Evolutionary conservation across 768 basidiomycete species (phyloP), one percentile per base, ranked within the genome.

Genomic region (Hebeloma cylindrosporum): DNA sequence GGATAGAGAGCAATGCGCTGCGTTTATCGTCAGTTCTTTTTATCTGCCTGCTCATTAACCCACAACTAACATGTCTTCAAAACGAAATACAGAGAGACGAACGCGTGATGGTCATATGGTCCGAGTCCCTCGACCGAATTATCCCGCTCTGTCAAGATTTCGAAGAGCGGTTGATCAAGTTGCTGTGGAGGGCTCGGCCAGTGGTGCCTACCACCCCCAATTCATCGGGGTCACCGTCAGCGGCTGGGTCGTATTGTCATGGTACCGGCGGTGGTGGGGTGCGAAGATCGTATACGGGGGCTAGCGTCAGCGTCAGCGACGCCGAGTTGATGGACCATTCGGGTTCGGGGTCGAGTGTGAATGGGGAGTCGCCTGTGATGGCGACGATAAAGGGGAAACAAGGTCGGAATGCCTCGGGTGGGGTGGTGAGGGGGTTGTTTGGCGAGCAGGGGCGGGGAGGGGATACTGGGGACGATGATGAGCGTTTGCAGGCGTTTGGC

Each of bases 1-100:
- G 0, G 86, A 92, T 54, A 85, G 86, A 67, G 88, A 92, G 48
- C 90, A 93, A 53, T 86, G 82, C 37, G 91, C 87, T 66, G 90
- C 91, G 0, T 93, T 93, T 60, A 81, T 91, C 57, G 85, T 85
- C 45, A 50, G 83, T 74, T n/a, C 14, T 37, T 31, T 9, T n/a
- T 43, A 27, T 6, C 22, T 40, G 10, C 1, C 35, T 45, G 7
- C 16, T 13, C 16, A 23, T 29, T 8, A 11, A 25, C n/a, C 27
- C 11, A 33, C 40, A 41, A 8, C 21, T 23, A 3, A n/a, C 7
- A 5, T 27, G 10, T 3, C 40, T 4, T 51, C 10, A 10, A 3
- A 43, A 25, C n/a, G n/a, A n/a, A n/a, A n/a, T n/a, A n/a, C 40
- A 86, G 85, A 79, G 90, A 34, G 85, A 91, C 60, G 91, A 93